These are phyloP conservation scores for Tardiomyces digboiensis DNA, from an alignment of 1,139 yeast species.

Conservation along the genomic window DNA sequence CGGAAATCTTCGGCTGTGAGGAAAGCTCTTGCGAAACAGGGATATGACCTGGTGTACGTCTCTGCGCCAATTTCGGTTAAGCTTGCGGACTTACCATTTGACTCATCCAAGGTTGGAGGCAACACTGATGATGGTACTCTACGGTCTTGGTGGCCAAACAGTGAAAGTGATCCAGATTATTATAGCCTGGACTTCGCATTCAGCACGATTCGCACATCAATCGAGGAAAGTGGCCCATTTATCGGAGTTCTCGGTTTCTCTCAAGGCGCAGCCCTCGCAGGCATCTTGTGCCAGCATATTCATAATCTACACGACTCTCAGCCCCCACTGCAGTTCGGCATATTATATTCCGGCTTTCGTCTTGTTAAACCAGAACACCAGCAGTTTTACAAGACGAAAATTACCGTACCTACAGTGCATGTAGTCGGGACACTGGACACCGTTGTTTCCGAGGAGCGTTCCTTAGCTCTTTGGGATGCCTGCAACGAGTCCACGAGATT, in stretches of 20 bases:
- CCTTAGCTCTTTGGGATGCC: conserved; percentile 45
- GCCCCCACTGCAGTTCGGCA: conserved; percentile 53
- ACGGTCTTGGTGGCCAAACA: conserved; percentile 40
- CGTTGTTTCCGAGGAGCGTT: conserved; percentile 68
- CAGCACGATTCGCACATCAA: conserved; percentile 42
- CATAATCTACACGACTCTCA: conserved; percentile 24
- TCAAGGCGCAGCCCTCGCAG: conserved; percentile 87
- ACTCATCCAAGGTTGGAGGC: conserved; percentile 24
- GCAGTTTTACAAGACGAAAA: conserved; percentile 33
- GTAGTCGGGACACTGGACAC: conserved; percentile 86
- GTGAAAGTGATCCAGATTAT: conserved; percentile 30
- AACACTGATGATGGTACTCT: conserved; percentile 33
- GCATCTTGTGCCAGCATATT: conserved; percentile 21
- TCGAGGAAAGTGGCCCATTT: conserved; percentile 71
- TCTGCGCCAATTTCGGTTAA: conserved; percentile 65
- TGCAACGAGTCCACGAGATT: conserved; percentile 39
- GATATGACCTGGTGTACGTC: conserved; percentile 62
- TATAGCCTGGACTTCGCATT: conserved; percentile 37
- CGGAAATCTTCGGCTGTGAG: conserved; percentile 74
- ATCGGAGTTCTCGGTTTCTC: conserved; percentile 86
- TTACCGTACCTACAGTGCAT: conserved; percentile 56
- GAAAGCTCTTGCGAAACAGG: conserved; percentile 54
- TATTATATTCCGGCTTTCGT: conserved; percentile 72
- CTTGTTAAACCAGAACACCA: conserved; percentile 46
- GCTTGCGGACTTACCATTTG: conserved; percentile 62